phyloP scores from a whole-genome alignment of 1,284 basidiomycete genomes.

The Apiotrichum domesticum region DNA sequence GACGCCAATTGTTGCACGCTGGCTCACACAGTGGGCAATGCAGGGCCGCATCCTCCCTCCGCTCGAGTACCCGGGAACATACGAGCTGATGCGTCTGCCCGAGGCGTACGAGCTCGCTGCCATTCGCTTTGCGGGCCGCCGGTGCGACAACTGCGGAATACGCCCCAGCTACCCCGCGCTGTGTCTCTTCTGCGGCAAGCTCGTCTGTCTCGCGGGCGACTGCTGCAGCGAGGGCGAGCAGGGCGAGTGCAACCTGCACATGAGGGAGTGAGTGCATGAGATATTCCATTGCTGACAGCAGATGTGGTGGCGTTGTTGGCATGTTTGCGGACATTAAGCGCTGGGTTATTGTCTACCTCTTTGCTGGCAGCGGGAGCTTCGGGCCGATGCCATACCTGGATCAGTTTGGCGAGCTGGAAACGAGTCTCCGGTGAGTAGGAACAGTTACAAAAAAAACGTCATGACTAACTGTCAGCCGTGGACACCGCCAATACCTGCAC shows the following conservation, averaged over 20 bases:
- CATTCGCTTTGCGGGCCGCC: conserved; percentile 59
- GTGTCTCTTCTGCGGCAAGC: conserved; percentile 82
- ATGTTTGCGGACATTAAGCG: conserved; percentile 88
- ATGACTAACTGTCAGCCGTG: conserved; percentile 54
- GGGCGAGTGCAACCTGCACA: conserved; percentile 92
- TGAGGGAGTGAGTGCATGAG: conserved; percentile 59
- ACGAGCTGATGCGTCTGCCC: conserved; percentile 78
- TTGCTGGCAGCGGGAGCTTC: conserved; percentile 82
- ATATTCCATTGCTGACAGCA: no score
- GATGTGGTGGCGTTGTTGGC: conserved; percentile 73
- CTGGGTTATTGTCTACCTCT: conserved; percentile 87
- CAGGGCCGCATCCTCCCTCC: conserved; percentile 51
- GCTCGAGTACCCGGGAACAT: conserved; percentile 77
- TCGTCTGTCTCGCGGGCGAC: conserved; percentile 85
- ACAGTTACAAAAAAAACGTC: no score
- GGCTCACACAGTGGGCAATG: conserved; percentile 45
- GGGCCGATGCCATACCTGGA: conserved; percentile 88
- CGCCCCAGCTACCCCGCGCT: conserved; percentile 82
- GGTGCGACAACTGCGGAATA: conserved; percentile 71
- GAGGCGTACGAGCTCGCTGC: conserved; percentile 76
- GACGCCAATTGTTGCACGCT: conserved; percentile 41
- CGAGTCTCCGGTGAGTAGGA: conserved; percentile 71
- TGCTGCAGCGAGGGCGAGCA: conserved; percentile 76
- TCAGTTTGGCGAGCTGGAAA: conserved; percentile 87
- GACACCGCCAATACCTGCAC: conserved; percentile 83